Conservation (phyloP, 192 early-diverging fungal genomes). For the Backusella luteola region DNA sequence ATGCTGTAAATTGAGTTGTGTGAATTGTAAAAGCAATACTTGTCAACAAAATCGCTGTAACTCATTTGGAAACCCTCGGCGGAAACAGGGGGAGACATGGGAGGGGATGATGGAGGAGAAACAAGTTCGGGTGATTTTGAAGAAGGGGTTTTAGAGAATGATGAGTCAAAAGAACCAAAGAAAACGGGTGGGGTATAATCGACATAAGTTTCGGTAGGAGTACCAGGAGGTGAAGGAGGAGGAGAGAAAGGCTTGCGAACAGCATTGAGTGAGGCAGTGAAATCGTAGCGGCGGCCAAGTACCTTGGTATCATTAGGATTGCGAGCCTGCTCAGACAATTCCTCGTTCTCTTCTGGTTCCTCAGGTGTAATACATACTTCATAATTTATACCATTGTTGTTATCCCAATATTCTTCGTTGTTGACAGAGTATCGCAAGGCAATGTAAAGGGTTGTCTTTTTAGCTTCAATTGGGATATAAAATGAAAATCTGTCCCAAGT, state of each 20-base stretch:
- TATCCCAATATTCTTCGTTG: slow-evolving; percentile 87
- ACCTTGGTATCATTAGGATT: slow-evolving; percentile 7
- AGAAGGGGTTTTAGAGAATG: not conserved
- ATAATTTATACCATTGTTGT: slow-evolving; percentile 89
- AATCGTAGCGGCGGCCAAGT: slow-evolving; percentile 36
- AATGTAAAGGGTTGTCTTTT: slow-evolving; percentile 43
- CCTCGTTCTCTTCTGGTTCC: slow-evolving; percentile 2
- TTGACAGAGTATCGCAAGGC: slow-evolving; percentile 73
- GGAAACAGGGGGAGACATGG: not conserved
- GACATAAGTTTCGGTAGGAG: not conserved
- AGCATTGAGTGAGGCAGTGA: slow-evolving; percentile 38
- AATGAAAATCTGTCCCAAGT: slow-evolving; percentile 73
- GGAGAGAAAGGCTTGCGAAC: slow-evolving; percentile 23
- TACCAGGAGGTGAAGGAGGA: slow-evolving; percentile 9
- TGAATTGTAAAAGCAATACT: slow-evolving; percentile 54
- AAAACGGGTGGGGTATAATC: slow-evolving; percentile 15
- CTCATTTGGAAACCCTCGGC: slow-evolving; percentile 15
- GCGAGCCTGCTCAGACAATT: not conserved
- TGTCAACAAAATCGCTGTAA: slow-evolving; percentile 45
- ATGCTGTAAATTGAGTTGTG: not conserved
- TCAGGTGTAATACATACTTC: slow-evolving; percentile 38
- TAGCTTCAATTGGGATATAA: slow-evolving; percentile 54
- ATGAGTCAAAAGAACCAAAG: not conserved
- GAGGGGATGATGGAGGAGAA: not conserved
- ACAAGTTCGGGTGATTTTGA: not conserved